Evolutionary conservation across 441 rosid genomes (phyloP).

Genomic region (Arabidopsis lyrata): DNA sequence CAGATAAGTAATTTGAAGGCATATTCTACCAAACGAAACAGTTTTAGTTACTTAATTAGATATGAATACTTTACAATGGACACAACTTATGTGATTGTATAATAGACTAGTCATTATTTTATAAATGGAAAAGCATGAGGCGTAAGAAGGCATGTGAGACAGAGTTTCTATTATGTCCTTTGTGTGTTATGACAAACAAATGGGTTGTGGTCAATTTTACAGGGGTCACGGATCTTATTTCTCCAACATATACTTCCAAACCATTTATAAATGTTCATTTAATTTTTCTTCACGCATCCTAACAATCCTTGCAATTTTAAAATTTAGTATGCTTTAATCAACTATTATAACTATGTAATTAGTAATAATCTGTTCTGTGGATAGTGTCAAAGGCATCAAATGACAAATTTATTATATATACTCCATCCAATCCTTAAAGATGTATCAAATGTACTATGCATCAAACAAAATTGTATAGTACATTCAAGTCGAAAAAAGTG

Average conservation of each 20-base stretch:
- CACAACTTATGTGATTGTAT: conserved; percentile 3
- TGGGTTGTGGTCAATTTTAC: conserved; percentile 42
- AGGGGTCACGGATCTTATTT: conserved; percentile 42
- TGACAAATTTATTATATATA: neutral
- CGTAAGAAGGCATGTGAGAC: conserved; percentile 39
- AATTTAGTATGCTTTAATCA: neutral
- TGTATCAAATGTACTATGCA: neutral
- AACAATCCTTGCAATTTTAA: neutral
- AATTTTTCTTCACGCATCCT: neutral
- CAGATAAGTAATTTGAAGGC: conserved; percentile 4
- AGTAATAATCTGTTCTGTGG: neutral
- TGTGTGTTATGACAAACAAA: conserved; percentile 27
- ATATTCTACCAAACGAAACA: conserved; percentile 12
- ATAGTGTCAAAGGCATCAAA: neutral
- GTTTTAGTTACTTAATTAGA: conserved; percentile 18
- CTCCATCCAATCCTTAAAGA: neutral
- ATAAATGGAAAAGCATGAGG: conserved; percentile 18
- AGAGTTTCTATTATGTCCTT: conserved; percentile 39
- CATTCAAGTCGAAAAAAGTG: too few species aligned
- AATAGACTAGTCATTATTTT: conserved; percentile 13
- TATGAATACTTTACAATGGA: conserved; percentile 14
- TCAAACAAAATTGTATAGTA: too few species aligned
- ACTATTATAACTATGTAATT: neutral
- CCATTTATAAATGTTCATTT: neutral
- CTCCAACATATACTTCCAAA: conserved; percentile 36